A percentile compares a stretch with the other conserved stretches of the same genome.
Conservation (phyloP, 768 basidiomycete species). For the Tremella mesenterica region DNA sequence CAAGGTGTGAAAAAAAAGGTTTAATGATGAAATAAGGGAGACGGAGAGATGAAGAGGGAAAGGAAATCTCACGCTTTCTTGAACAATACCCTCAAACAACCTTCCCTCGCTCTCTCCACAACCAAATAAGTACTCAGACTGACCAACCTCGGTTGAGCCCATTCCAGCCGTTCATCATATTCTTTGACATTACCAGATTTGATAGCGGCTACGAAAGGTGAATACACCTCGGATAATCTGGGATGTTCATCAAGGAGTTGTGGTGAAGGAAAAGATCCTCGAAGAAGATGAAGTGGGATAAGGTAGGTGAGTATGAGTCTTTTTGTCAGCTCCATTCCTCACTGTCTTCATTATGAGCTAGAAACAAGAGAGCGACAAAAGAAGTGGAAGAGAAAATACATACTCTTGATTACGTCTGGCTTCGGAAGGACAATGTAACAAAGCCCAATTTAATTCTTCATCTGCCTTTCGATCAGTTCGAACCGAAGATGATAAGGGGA, state of each 20-base stretch:
- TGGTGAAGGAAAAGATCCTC: slow-evolving; percentile 72
- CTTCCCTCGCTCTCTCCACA: slow-evolving; percentile 77
- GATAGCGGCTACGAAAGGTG: slow-evolving; percentile 73
- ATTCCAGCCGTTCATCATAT: slow-evolving; percentile 69
- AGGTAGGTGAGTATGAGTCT: slow-evolving; percentile 88
- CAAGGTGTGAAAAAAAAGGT: background rate
- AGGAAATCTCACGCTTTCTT: slow-evolving; percentile 46
- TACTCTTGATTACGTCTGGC: slow-evolving; percentile 76
- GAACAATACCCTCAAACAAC: slow-evolving; percentile 74
- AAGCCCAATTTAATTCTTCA: slow-evolving; percentile 75
- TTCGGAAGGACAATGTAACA: slow-evolving; percentile 66
- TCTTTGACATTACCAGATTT: slow-evolving; percentile 62
- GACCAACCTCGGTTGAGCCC: slow-evolving; percentile 64
- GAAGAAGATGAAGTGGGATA: slow-evolving; percentile 77
- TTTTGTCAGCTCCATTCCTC: too few relatives aligned
- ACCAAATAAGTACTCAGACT: slow-evolving; percentile 78
- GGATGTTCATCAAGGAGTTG: slow-evolving; percentile 67
- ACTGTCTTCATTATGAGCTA: too few relatives aligned
- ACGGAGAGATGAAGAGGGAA: background rate
- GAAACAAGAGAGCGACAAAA: slow-evolving; percentile 3
- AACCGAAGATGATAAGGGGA: background rate
- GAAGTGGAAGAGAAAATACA: slow-evolving; percentile 27
- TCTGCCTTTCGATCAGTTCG: slow-evolving; percentile 56
- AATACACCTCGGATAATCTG: slow-evolving; percentile 60
- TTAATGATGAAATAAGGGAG: background rate